phyloP scores from a whole-genome alignment of 257 asterid species.

The Hygrophila difformis region DNA sequence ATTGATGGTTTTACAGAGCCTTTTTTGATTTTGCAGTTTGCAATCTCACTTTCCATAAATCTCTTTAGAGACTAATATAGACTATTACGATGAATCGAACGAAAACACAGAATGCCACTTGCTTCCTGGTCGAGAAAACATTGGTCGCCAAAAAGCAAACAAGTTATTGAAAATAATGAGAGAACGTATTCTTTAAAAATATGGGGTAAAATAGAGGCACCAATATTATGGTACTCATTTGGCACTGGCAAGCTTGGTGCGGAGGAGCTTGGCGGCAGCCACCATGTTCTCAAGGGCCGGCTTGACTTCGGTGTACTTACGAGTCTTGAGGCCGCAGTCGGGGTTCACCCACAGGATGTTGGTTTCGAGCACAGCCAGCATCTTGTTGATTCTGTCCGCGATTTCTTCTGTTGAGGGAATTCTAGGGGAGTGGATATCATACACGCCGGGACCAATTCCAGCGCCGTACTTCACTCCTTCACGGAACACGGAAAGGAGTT shows the following conservation, averaged over 20 bases:
- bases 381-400: slow-evolving; percentile 59
- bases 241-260: slow-evolving; percentile 58
- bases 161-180: no score
- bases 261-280: slow-evolving; percentile 53
- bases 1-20: no score
- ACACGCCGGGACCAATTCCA: slow-evolving; percentile 81
- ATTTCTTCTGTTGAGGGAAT: slow-evolving; percentile 67
- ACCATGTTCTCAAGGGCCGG: slow-evolving; percentile 68
- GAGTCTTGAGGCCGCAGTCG: slow-evolving; percentile 76
- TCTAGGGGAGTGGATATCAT: slow-evolving; percentile 78
- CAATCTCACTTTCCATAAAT: no score
- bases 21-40: no score
- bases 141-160: no score
- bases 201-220: no score
- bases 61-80: no score
- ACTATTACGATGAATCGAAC: no score
- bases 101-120: no score
- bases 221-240: slow-evolving; percentile 25
- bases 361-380: slow-evolving; percentile 77
- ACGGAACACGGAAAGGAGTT: slow-evolving; percentile 73
- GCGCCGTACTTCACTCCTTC: slow-evolving; percentile 80
- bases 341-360: slow-evolving; percentile 80
- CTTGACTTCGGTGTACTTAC: slow-evolving; percentile 65
- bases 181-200: no score
- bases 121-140: no score